phyloP scores from a whole-genome alignment of 2,329 filamentous ascomycete genomes.

The Apiospora pterosperma region DNA sequence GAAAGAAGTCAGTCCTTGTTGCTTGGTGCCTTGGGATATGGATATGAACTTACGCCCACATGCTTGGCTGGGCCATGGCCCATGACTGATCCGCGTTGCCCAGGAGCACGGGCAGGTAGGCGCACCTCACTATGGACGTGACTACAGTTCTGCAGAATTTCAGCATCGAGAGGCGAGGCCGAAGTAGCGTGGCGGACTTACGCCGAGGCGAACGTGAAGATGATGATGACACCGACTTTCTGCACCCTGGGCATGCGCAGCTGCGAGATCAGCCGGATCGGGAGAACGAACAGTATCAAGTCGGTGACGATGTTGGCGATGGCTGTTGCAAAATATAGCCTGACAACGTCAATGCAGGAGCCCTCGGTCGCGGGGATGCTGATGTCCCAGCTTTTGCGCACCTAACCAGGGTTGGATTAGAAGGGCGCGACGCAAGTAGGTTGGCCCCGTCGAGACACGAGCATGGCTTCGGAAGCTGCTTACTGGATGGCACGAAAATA shows the following conservation, averaged over 20 bases:
- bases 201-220: constrained; percentile 43
- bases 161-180: background rate
- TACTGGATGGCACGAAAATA: constrained; percentile 24
- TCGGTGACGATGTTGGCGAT: constrained; percentile 44
- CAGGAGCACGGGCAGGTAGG: constrained; percentile 9
- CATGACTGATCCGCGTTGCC: constrained; percentile 11
- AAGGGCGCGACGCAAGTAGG: too few species aligned
- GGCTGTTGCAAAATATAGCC: constrained; percentile 18
- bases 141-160: constrained; percentile 3
- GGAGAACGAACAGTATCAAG: constrained; percentile 38
- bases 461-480: constrained; percentile 18
- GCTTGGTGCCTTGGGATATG: background rate
- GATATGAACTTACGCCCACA: constrained; percentile 14
- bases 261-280: constrained; percentile 37
- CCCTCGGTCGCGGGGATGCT: constrained; percentile 1
- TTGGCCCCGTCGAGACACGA: too few species aligned
- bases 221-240: constrained; percentile 36
- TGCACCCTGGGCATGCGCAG: constrained; percentile 40
- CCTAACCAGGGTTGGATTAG: background rate
- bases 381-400: background rate
- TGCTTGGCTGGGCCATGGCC: constrained; percentile 6
- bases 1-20: background rate
- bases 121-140: constrained; percentile 10
- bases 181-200: constrained; percentile 12
- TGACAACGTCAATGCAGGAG: constrained; percentile 6